Percentiles rank a stretch among this genome's conserved stretches.
These are phyloP conservation scores for Cladorrhinum sp. DNA, from an alignment of 2,329 filamentous ascomycete species.

Conservation along the genomic window DNA sequence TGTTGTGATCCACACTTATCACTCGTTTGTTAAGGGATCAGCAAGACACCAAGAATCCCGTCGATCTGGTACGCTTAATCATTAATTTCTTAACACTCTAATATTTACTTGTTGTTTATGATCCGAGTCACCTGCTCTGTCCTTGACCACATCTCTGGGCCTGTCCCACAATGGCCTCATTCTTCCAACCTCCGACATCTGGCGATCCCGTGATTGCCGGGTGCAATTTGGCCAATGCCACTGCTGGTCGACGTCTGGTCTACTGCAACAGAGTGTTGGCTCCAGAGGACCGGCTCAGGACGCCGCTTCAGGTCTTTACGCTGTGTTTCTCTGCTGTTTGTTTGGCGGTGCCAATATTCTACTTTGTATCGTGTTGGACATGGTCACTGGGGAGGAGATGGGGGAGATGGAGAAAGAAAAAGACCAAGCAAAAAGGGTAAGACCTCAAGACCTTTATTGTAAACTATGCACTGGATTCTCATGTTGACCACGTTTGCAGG, in stretches of 20 bases:
- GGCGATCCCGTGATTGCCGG: conserved; percentile 29
- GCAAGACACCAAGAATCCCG: not conserved
- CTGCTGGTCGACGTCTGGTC: conserved; percentile 19
- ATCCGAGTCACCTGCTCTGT: not conserved
- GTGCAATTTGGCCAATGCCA: conserved; percentile 18
- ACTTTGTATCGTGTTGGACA: not conserved
- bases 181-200: conserved; percentile 32
- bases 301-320: conserved; percentile 30
- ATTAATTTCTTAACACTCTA: not conserved
- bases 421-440: not conserved
- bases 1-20: not conserved
- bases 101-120: not conserved
- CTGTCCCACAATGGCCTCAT: conserved; percentile 33
- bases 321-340: conserved; percentile 28
- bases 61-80: not conserved
- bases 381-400: not conserved
- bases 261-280: conserved; percentile 33
- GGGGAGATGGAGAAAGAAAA: not conserved
- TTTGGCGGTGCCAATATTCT: conserved; percentile 23
- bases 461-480: too few species aligned
- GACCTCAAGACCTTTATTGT: too few species aligned
- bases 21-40: not conserved
- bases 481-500: not conserved
- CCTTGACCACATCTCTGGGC: not conserved
- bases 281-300: conserved; percentile 22